Evolutionary conservation across 2,329 filamentous ascomycete genomes (phyloP).

Genomic region (Ascosphaera apis): DNA sequence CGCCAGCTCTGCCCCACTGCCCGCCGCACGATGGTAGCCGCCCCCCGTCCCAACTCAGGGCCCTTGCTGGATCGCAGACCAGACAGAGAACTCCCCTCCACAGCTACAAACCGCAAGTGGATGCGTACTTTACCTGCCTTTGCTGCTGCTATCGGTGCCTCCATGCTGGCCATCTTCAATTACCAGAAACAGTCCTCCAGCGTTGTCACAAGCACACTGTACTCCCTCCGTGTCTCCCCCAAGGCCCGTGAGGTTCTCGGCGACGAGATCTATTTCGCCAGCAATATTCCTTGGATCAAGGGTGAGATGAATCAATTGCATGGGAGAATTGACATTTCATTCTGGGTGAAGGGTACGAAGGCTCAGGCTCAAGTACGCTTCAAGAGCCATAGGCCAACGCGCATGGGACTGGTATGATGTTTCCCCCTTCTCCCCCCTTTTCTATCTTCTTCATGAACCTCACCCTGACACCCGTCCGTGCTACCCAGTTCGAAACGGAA

Average conservation of each 20-base stretch:
- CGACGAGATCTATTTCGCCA: slow-evolving; percentile 63
- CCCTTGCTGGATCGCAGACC: slow-evolving; percentile 29
- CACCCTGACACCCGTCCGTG: no score
- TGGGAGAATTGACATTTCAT: slow-evolving; percentile 68
- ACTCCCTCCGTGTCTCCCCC: slow-evolving; percentile 64
- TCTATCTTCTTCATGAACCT: no score
- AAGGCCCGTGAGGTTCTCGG: slow-evolving; percentile 57
- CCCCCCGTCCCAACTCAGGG: slow-evolving; percentile 26
- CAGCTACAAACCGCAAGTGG: slow-evolving; percentile 35
- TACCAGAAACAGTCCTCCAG: slow-evolving; percentile 89
- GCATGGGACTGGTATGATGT: slow-evolving; percentile 16
- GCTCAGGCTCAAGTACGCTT: slow-evolving; percentile 55
- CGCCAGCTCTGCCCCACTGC: slow-evolving; percentile 6
- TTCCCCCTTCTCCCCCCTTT: not conserved
- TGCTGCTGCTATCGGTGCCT: slow-evolving; percentile 42
- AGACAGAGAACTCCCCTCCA: slow-evolving; percentile 28
- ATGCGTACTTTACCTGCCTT: slow-evolving; percentile 60
- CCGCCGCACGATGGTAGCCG: slow-evolving; percentile 25
- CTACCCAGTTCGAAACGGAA: slow-evolving; percentile 53
- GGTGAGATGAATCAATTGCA: slow-evolving; percentile 86
- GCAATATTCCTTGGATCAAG: slow-evolving; percentile 60
- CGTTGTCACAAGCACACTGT: slow-evolving; percentile 69
- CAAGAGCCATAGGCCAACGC: slow-evolving; percentile 45
- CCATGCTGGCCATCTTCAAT: slow-evolving; percentile 84
- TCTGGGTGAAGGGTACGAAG: slow-evolving; percentile 63